Conservation (phyloP, 2,329 filamentous ascomycete species). For the Ophiostoma perfectum region DNA sequence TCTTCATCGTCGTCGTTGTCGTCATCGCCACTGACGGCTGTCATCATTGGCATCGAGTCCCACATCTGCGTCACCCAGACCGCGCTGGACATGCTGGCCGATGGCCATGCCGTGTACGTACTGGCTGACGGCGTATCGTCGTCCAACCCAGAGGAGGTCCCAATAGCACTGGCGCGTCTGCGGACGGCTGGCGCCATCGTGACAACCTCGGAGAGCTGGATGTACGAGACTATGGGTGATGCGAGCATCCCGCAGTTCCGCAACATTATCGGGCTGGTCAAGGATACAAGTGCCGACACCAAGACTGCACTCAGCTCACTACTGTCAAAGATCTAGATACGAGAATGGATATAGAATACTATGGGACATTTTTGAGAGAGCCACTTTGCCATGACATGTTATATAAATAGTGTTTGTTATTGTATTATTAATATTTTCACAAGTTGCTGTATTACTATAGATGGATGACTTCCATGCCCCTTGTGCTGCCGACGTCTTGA, state of each 20-base stretch:
- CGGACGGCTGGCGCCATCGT: conserved; percentile 70
- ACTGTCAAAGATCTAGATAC: conserved; percentile 49
- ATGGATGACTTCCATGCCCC: too few relatives aligned
- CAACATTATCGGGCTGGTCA: conserved; percentile 68
- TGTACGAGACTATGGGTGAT: conserved; percentile 88
- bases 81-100: conserved; percentile 68
- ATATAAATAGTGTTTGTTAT: too few relatives aligned
- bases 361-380: too few relatives aligned
- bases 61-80: conserved; percentile 97
- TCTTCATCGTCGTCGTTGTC: conserved; percentile 14
- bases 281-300: conserved; percentile 67
- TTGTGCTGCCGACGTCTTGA: too few relatives aligned
- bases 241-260: conserved; percentile 68
- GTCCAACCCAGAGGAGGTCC: conserved; percentile 76
- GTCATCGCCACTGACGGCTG: conserved; percentile 42
- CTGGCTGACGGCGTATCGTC: conserved; percentile 86
- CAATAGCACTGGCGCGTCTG: conserved; percentile 70
- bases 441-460: too few relatives aligned
- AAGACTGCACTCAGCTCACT: conserved; percentile 62
- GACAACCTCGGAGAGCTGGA: conserved; percentile 80
- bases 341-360: too few relatives aligned
- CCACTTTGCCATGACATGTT: too few relatives aligned
- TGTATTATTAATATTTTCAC: too few relatives aligned
- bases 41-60: conserved; percentile 84
- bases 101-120: conserved; percentile 77